Evolutionary conservation across 257 asterid species (phyloP), one percentile per base, ranked within the genome.

Genomic region (Schizonepeta tenuifolia): DNA sequence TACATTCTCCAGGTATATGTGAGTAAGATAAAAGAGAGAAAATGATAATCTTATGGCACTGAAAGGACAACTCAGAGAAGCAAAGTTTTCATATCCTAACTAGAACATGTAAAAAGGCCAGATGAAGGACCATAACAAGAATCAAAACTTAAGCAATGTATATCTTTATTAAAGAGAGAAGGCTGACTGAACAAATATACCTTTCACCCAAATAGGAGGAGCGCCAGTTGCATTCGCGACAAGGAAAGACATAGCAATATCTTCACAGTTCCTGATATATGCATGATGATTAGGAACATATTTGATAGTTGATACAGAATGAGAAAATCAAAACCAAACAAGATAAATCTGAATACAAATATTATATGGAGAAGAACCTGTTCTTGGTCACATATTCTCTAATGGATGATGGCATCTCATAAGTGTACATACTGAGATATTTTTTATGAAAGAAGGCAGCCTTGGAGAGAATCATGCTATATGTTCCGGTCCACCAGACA

Each of bases 181-280:
- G 53, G 72, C 43, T 40, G 46, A 28, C 46, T 4, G 9, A 44
- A 51, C 12, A 72, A 43, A 41, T 17, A 53, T 81, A 91, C 96
- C 96, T 82, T 85, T 87, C 58, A 88, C 96, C 97, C 97, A 91
- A 66, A 91, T 81, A 38, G 97, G 96, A 78, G 95, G 95, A 71
- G 87, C 83, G 53, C 89, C 90, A 33, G 96, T 86, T 62, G 91
- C 93, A 83, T 91, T 89, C 60, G 97, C 97, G 22, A 92, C 86
- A 17, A 88, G 91, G 86, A 92, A 86, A 71, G 96, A 92, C 96
- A 92, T 89, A 12, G 96, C 97, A 75, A 89, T 92, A 81, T 92
- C 97, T 84, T 92, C 97, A 55, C 97, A 92, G 68, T 92, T 92
- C 83, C 96, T 89, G 81, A 69, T 57, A 60, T 71, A 68, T 58